Conservation (phyloP, 164 flowering plant genomes). For the Nymphaea thermarum region DNA sequence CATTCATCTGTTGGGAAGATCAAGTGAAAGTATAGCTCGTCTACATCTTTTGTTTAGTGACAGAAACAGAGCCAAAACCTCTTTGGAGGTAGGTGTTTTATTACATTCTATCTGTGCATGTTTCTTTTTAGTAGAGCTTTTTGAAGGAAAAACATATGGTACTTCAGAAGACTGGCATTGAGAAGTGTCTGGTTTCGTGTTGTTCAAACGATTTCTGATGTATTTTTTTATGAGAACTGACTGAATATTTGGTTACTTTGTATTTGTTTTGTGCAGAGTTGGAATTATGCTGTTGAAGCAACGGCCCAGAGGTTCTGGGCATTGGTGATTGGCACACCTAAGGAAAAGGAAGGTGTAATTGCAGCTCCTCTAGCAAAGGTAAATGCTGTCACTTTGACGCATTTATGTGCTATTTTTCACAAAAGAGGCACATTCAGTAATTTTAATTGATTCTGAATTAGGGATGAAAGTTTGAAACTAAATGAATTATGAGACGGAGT, state of each 20-base stretch:
- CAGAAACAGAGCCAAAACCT: slow-evolving; percentile 26
- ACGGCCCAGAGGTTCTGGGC: slow-evolving; percentile 79
- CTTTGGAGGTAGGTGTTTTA: slow-evolving; percentile 34
- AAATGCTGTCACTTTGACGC: not conserved
- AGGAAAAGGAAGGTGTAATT: slow-evolving; percentile 62
- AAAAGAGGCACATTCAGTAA: too few species aligned
- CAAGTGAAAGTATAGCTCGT: slow-evolving; percentile 44
- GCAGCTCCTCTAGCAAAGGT: slow-evolving; percentile 86
- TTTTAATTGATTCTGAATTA: too few species aligned
- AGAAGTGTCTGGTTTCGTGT: too few species aligned
- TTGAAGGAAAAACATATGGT: too few species aligned
- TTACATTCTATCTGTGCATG: too few species aligned
- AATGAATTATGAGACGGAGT: not conserved
- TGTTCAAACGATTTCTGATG: too few species aligned
- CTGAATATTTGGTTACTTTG: not conserved
- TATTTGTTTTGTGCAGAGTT: slow-evolving; percentile 29
- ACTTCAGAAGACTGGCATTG: too few species aligned
- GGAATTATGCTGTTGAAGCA: slow-evolving; percentile 64
- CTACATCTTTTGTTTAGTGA: slow-evolving; percentile 69
- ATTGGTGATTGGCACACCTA: slow-evolving; percentile 80
- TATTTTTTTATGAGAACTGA: too few species aligned
- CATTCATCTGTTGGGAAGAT: slow-evolving; percentile 71
- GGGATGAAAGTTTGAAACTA: not conserved
- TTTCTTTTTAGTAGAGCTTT: too few species aligned
- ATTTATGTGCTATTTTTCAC: too few species aligned